Percentiles rank a stretch among this genome's conserved stretches.
These are phyloP conservation scores for Scalesia atractyloides DNA, from an alignment of 129 eudicot genomes.

Conservation along the genomic window DNA sequence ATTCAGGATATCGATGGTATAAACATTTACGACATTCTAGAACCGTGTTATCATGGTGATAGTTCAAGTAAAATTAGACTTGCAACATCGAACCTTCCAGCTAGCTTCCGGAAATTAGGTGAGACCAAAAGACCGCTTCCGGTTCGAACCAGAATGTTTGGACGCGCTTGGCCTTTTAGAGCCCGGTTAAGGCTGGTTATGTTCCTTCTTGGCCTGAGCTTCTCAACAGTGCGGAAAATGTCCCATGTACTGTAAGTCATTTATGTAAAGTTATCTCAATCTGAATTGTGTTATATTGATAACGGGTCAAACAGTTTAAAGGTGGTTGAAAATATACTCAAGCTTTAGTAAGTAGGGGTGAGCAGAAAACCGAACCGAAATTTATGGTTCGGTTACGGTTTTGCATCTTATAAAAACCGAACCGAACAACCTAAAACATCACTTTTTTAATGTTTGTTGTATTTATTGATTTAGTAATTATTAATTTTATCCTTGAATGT, in stretches of 20 bases:
- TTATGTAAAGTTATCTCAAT: not conserved
- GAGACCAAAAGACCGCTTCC: constrained; percentile 89
- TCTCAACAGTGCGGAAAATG: constrained; percentile 45
- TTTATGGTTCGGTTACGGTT: too few relatives aligned
- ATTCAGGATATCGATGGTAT: constrained; percentile 56
- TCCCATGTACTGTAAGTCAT: constrained; percentile 81
- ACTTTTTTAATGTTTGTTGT: too few relatives aligned
- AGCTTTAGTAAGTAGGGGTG: too few relatives aligned
- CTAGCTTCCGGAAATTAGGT: constrained; percentile 84
- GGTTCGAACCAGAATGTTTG: constrained; percentile 92
- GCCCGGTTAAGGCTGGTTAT: constrained; percentile 89
- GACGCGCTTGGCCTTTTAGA: constrained; percentile 97
- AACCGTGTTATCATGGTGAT: constrained; percentile 83
- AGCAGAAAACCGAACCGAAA: too few relatives aligned
- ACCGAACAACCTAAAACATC: too few relatives aligned
- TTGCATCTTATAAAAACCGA: too few relatives aligned
- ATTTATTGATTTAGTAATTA: too few relatives aligned
- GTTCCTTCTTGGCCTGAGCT: constrained; percentile 97
- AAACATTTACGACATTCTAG: constrained; percentile 87
- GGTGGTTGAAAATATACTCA: too few relatives aligned
- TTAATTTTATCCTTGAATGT: too few relatives aligned
- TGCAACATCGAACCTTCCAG: constrained; percentile 51
- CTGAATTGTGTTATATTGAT: not conserved
- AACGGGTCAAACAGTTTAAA: not conserved
- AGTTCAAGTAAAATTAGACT: constrained; percentile 37